phyloP scores from a whole-genome alignment of 2,329 filamentous ascomycete species.

The Alternaria triticina region DNA sequence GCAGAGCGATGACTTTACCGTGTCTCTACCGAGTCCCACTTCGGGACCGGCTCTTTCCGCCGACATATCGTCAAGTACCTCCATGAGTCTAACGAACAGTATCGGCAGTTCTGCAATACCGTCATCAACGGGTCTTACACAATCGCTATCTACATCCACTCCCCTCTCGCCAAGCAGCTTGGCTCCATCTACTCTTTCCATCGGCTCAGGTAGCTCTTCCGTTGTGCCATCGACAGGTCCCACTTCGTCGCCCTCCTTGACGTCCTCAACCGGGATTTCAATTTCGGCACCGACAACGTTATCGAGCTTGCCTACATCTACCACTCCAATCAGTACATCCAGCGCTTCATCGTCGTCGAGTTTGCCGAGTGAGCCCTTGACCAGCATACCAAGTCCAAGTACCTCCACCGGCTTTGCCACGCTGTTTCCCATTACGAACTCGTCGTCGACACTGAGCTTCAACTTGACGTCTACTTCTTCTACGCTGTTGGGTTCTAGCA shows the following conservation, averaged over 20 bases:
- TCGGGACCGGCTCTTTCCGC: background rate
- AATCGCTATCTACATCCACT: background rate
- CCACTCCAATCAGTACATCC: background rate
- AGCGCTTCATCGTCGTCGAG: background rate
- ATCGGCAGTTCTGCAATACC: background rate
- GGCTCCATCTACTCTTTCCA: background rate
- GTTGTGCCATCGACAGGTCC: background rate
- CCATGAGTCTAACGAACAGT: background rate
- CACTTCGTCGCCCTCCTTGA: background rate
- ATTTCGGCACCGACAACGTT: fast-evolving
- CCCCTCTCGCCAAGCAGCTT: background rate
- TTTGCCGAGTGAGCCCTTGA: background rate
- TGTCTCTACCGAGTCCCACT: background rate
- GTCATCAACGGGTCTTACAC: background rate
- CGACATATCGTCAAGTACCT: background rate
- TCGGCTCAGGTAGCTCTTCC: background rate
- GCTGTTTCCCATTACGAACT: background rate
- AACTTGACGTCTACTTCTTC: background rate
- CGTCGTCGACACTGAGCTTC: background rate
- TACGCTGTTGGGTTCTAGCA: background rate
- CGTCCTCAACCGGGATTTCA: background rate
- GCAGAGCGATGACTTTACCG: background rate
- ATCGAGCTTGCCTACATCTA: background rate
- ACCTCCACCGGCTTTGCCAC: background rate
- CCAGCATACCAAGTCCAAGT: background rate